These are phyloP conservation scores for Hanseniaspora singularis DNA, from an alignment of 805 yeast species.

Conservation along the genomic window DNA sequence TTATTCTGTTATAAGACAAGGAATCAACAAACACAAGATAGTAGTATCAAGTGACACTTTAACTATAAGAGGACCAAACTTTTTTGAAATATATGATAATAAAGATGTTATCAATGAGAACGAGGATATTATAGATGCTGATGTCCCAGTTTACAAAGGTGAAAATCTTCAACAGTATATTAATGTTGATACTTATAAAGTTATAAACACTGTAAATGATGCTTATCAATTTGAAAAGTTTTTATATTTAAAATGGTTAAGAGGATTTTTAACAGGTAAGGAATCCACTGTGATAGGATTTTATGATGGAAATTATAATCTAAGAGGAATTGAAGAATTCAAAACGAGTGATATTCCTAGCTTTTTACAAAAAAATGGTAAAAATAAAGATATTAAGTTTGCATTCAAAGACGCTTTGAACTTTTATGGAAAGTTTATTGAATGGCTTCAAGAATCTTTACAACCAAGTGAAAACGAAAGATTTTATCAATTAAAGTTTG, in stretches of 20 bases:
- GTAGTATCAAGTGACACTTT: constrained; percentile 1
- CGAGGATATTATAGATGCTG: not conserved
- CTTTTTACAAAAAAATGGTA: constrained; percentile 36
- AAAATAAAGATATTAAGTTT: constrained; percentile 2
- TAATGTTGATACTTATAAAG: constrained; percentile 65
- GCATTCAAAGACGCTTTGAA: constrained; percentile 62
- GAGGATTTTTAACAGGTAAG: constrained; percentile 78
- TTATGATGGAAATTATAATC: constrained; percentile 57
- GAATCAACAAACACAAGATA: not conserved
- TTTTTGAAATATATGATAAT: not conserved
- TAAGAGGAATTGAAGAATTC: constrained; percentile 61
- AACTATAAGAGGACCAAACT: constrained; percentile 9
- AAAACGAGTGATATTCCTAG: constrained; percentile 69
- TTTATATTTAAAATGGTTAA: constrained; percentile 80
- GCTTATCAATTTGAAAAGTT: constrained; percentile 62
- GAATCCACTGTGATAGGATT: constrained; percentile 76
- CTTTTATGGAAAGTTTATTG: constrained; percentile 75
- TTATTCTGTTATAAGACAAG: constrained; percentile 4
- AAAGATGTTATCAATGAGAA: not conserved
- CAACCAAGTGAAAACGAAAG: constrained; percentile 9
- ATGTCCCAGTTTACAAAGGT: constrained; percentile 1
- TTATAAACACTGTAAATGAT: constrained; percentile 44
- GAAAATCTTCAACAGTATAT: constrained; percentile 57
- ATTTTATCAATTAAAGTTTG: constrained; percentile 29
- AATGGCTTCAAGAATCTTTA: constrained; percentile 54